phyloP scores from a whole-genome alignment of 768 basidiomycete species.

The Agaricus blazei region DNA sequence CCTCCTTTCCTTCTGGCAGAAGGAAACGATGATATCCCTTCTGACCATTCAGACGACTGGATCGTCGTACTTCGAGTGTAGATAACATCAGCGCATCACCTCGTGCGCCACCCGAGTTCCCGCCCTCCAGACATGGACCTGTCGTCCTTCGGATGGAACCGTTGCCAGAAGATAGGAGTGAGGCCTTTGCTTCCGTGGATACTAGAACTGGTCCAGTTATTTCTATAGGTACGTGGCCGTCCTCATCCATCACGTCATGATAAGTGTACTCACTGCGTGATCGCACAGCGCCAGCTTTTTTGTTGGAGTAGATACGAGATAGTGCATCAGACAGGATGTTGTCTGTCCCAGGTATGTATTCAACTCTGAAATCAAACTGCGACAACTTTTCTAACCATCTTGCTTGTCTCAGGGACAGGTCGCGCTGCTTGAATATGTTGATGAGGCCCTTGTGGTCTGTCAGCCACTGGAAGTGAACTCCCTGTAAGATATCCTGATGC shows the following conservation, averaged over 20 bases:
- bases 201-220: constrained; percentile 10
- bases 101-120: too few species aligned
- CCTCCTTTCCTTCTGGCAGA: too few species aligned
- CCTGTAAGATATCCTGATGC: constrained; percentile 24
- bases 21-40: too few species aligned
- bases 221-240: not conserved
- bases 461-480: constrained; percentile 20
- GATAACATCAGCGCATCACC: too few species aligned
- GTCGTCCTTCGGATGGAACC: too few species aligned
- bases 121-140: too few species aligned
- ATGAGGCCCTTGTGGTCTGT: constrained; percentile 26
- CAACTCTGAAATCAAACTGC: constrained; percentile 15
- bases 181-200: constrained; percentile 1
- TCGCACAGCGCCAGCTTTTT: constrained; percentile 13
- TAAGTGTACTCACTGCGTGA: not conserved
- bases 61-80: too few species aligned
- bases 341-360: constrained; percentile 19
- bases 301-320: constrained; percentile 19
- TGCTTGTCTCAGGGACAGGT: constrained; percentile 28
- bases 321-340: constrained; percentile 28
- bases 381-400: constrained; percentile 31
- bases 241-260: too few species aligned
- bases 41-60: too few species aligned
- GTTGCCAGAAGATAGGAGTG: not conserved
- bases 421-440: constrained; percentile 23